Evolutionary conservation across 2,329 filamentous ascomycete genomes (phyloP).

Genomic region (Colletotrichum liriopes): DNA sequence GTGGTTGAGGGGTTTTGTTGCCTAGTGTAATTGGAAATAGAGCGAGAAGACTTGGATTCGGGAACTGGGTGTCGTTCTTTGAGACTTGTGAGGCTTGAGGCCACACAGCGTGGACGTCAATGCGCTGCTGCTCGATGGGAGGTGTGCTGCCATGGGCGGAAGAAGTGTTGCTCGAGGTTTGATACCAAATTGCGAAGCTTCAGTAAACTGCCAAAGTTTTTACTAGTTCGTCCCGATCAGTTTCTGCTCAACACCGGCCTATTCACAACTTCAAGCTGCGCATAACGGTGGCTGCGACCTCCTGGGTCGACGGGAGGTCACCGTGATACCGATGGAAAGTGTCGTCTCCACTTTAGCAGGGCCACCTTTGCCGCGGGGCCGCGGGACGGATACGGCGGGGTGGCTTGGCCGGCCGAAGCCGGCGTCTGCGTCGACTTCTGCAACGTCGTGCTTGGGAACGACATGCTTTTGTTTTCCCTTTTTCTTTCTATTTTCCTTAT

Average conservation of each 20-base stretch:
- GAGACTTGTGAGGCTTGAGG: not conserved
- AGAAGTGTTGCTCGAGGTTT: not conserved
- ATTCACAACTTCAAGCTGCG: not conserved
- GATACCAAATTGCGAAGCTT: not conserved
- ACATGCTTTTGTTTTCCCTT: not conserved
- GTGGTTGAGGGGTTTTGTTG: not conserved
- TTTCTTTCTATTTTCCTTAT: no score
- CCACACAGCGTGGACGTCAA: not conserved
- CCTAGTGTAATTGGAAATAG: no score
- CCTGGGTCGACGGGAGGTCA: no score
- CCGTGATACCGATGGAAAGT: constrained; percentile 15
- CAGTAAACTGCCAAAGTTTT: not conserved
- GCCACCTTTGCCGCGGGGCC: constrained; percentile 27
- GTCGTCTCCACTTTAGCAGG: constrained; percentile 4
- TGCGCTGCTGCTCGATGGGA: not conserved
- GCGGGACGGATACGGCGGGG: constrained; percentile 24
- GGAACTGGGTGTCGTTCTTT: not conserved
- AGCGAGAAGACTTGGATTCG: not conserved
- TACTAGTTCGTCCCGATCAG: not conserved
- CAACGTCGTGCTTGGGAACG: not conserved
- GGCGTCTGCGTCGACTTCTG: constrained; percentile 9
- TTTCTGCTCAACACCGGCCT: not conserved
- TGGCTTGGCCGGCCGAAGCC: constrained; percentile 26
- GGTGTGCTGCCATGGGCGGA: not conserved
- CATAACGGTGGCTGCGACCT: not conserved